Evolutionary conservation across 83 land plant species (phyloP), one percentile per base, ranked within the genome.

Genomic region (Thuja plicata): DNA sequence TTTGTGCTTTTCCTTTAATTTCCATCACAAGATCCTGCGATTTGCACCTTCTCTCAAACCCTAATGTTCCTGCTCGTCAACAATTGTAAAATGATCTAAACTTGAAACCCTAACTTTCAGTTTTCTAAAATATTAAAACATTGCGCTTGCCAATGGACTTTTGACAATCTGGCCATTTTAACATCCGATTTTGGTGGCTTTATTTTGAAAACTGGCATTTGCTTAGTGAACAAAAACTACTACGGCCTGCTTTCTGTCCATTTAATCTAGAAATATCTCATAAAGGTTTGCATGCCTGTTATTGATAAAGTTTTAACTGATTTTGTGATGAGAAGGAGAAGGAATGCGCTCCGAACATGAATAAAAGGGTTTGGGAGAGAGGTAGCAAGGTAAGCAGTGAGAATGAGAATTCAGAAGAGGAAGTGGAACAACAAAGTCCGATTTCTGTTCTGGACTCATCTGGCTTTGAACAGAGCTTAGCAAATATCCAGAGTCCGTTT

Each of bases 401-500:
- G 46, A 79, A 40, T 40, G 84, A 0, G 40, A 38, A 38, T 38
- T 0, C 0, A 2, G 54, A 82, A 10, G 85, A 45, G n/a, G 85
- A 82, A 10, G 54, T n/a, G 27, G 85, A 82, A 82, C 85, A 83
- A 27, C 85, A 46, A 9, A 83, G 85, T n/a, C 85, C 85, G 0
- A 30, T 83, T 83, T 83, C 85, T 83, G 55, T 83, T 30, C 48
- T 83, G 35, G 85, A 46, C 55, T 46, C 85, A 1, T 52, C 55
- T 55, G 46, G 15, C 46, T 52, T 32, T 0, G 55, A 83, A 82
- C 17, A 82, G 48, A 82, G 52, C 3, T 82, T 43, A 43, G 85
- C 85, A 43, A 45, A 34, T 19, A 82, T 82, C 32, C 85, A 45
- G 85, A 82, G 85, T 82, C 19, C 46, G 85, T 82, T 82, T 30